phyloP scores from a whole-genome alignment of 441 rosid species.

The Bocquillonia castaneifolia region DNA sequence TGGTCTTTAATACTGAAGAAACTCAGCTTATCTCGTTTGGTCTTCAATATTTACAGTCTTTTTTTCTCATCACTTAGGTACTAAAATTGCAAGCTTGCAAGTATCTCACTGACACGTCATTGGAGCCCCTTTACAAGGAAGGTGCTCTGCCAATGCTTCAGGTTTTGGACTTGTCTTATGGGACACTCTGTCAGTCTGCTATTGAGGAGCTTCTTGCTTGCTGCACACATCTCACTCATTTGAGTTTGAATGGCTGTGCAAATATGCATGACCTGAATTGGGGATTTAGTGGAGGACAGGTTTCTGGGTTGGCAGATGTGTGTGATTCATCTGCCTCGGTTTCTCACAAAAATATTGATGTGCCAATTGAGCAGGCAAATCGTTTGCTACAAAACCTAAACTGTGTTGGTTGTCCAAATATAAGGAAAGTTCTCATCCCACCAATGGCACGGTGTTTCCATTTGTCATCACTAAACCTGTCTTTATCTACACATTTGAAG shows the following conservation, averaged over 20 bases:
- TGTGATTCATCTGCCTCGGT: conserved; percentile 24
- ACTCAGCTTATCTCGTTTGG: too few relatives aligned
- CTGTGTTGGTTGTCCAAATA: conserved; percentile 87
- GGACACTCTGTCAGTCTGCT: conserved; percentile 80
- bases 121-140: conserved; percentile 89
- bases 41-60: conserved; percentile 15
- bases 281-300: conserved; percentile 50
- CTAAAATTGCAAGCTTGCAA: conserved; percentile 96
- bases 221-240: conserved; percentile 87
- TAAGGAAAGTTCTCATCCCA: conserved; percentile 78
- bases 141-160: conserved; percentile 74
- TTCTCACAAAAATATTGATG: conserved; percentile 30
- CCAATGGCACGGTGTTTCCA: conserved; percentile 66
- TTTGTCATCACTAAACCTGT: conserved; percentile 74
- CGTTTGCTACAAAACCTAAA: conserved; percentile 84
- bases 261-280: conserved; percentile 95
- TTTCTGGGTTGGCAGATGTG: conserved; percentile 31
- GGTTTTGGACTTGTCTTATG: conserved; percentile 93
- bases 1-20: neutral
- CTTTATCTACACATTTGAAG: conserved; percentile 78
- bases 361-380: conserved; percentile 44
- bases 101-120: conserved; percentile 69
- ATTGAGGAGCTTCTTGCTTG: conserved; percentile 88
- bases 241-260: conserved; percentile 88
- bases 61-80: conserved; percentile 42